Conservation (phyloP, 805 yeast species). For the Spencermartinsiella europaea region DNA sequence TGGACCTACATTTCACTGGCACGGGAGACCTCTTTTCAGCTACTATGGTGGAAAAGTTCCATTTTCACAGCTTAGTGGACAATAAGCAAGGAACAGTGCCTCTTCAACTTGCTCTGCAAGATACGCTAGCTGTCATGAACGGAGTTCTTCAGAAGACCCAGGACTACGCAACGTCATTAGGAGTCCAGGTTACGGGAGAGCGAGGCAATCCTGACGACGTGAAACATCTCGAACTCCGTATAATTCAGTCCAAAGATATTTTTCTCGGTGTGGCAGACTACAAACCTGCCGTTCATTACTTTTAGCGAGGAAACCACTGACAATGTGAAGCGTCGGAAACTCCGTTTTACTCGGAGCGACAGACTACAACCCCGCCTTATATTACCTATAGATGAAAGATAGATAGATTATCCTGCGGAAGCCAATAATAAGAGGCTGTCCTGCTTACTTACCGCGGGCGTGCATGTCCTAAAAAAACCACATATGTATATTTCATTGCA, state of each 20-base stretch:
- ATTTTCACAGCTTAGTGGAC: conserved; percentile 7
- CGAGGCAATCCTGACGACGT: conserved; percentile 47
- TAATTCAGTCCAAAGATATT: conserved; percentile 52
- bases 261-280: conserved; percentile 1
- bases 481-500: too few species aligned
- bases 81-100: conserved; percentile 11
- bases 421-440: too few species aligned
- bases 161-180: conserved; percentile 13
- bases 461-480: too few species aligned
- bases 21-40: conserved; percentile 93
- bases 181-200: conserved; percentile 16
- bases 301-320: conserved; percentile 44
- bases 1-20: conserved; percentile 85
- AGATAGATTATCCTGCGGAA: too few species aligned
- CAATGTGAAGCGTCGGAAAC: conserved; percentile 64
- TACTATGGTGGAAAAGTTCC: conserved; percentile 55
- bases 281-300: neutral
- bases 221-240: conserved; percentile 68
- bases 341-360: conserved; percentile 33
- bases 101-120: conserved; percentile 36
- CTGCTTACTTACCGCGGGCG: too few species aligned
- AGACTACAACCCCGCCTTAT: neutral
- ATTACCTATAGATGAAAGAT: too few species aligned
- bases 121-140: conserved; percentile 38
- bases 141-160: conserved; percentile 38